A percentile compares a stretch with the other conserved stretches of the same genome.
These are phyloP conservation scores for Cutaneotrichosporon cutaneum DNA, from an alignment of 1,284 basidiomycete genomes.

Conservation along the genomic window DNA sequence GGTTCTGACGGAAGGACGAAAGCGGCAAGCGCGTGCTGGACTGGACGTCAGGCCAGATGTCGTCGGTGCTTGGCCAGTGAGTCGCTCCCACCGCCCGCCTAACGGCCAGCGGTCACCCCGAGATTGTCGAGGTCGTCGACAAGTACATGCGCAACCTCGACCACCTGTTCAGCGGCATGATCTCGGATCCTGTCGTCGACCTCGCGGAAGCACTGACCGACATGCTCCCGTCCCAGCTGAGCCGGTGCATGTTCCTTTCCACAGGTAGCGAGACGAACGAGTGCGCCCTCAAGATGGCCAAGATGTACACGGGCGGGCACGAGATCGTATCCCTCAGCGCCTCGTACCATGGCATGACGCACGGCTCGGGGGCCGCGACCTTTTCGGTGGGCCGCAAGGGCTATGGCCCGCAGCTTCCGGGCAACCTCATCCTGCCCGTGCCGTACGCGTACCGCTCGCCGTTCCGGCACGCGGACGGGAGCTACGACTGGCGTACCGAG, in stretches of 20 bases:
- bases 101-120: slow-evolving; percentile 32
- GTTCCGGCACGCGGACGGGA: slow-evolving; percentile 37
- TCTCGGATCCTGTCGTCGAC: slow-evolving; percentile 38
- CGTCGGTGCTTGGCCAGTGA: slow-evolving; percentile 35
- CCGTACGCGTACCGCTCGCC: slow-evolving; percentile 38
- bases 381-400: slow-evolving; percentile 38
- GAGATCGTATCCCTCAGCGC: slow-evolving; percentile 40
- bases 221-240: slow-evolving; percentile 31
- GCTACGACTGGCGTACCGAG: slow-evolving; percentile 47
- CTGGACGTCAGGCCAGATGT: slow-evolving; percentile 45
- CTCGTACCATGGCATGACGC: slow-evolving; percentile 41
- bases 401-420: slow-evolving; percentile 39
- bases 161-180: slow-evolving; percentile 41
- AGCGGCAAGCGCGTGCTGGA: slow-evolving; percentile 40
- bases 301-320: slow-evolving; percentile 42
- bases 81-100: background rate
- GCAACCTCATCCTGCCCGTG: slow-evolving; percentile 30
- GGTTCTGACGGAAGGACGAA: slow-evolving; percentile 26
- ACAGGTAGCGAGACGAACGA: slow-evolving; percentile 43
- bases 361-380: slow-evolving; percentile 39
- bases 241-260: slow-evolving; percentile 38
- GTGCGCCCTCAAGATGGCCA: slow-evolving; percentile 44
- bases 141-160: slow-evolving; percentile 35
- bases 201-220: slow-evolving; percentile 30
- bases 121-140: slow-evolving; percentile 33